Evolutionary conservation across 495 filamentous ascomycete genomes (phyloP), one percentile per base, ranked within the genome.

Genomic region (Corynascus novoguineensis): DNA sequence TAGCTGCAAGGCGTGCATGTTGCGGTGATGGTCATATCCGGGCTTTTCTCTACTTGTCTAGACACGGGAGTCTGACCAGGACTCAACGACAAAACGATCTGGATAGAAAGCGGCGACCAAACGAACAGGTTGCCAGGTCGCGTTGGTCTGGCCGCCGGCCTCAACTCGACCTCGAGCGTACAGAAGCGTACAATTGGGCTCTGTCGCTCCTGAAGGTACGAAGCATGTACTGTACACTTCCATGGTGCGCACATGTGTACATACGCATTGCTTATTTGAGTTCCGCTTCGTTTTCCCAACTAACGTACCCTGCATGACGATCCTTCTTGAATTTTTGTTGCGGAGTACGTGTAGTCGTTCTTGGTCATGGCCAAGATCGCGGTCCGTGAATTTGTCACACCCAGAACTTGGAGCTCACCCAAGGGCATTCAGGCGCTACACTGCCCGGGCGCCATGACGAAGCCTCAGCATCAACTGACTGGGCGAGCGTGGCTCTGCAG

Each of bases 391-490:
- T n/a, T n/a, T n/a, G n/a, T n/a, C n/a, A n/a, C n/a, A n/a, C n/a
- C n/a, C n/a, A n/a, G n/a, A n/a, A n/a, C n/a, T n/a, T n/a, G n/a
- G n/a, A n/a, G n/a, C n/a, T n/a, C n/a, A n/a, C n/a, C n/a, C n/a
- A n/a, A n/a, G n/a, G n/a, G n/a, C n/a, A n/a, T n/a, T n/a, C n/a
- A n/a, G n/a, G n/a, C n/a, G n/a, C n/a, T n/a, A n/a, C n/a, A n/a
- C n/a, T n/a, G n/a, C n/a, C n/a, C n/a, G n/a, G n/a, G 25, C 15
- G 28, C 14, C 7, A 19, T 22, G 28, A 19, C n/a, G 19, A 35
- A 50, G 25, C 29, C 12, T 35, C 47, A 50, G 31, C 47, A 24
- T 35, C 47, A 37, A 22, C 47, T 50, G 31, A 50, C 47, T 35
- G 29, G 47, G 32, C 31, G 19, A 24, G 17, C 31, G 34, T 40